Percentiles rank a stretch among this genome's conserved stretches.
Conservation (phyloP, 345 rosid species). For the Lagerstroemia speciosa region DNA sequence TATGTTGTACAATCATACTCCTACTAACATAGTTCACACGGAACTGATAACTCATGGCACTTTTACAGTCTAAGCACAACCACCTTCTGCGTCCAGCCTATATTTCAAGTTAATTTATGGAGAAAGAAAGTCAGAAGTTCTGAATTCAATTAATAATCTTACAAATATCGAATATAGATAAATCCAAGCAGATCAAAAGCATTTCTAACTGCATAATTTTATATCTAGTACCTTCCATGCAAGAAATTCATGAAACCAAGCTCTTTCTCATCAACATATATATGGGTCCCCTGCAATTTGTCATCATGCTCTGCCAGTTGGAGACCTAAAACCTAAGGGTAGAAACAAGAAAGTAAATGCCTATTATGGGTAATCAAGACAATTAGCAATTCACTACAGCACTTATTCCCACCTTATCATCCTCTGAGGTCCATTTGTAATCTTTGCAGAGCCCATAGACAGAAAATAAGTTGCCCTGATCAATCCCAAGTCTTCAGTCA, state of each 20-base stretch:
- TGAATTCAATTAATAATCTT: background rate
- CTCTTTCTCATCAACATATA: conserved; percentile 27
- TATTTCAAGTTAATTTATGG: background rate
- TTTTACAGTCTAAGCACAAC: background rate
- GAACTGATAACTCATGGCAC: background rate
- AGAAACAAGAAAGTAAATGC: background rate
- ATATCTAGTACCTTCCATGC: conserved; percentile 56
- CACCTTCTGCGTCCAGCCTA: background rate
- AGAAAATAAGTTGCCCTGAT: conserved; percentile 74
- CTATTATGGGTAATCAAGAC: background rate
- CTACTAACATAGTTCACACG: background rate
- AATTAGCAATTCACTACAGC: background rate
- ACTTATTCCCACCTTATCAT: conserved; percentile 49
- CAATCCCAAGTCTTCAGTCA: conserved; percentile 8
- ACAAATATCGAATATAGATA: background rate
- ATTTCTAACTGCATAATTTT: conserved; percentile 3
- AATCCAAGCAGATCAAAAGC: background rate
- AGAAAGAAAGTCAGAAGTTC: background rate
- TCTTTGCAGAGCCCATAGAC: conserved; percentile 69
- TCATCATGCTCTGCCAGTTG: conserved; percentile 16
- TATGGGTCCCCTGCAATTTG: conserved; percentile 17
- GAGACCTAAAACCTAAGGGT: conserved; percentile 49
- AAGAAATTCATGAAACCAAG: conserved; percentile 53
- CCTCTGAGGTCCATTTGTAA: conserved; percentile 65
- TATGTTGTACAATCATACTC: too few species aligned